Evolutionary conservation across 768 basidiomycete genomes (phyloP).

Genomic region (Tubosaeta sp.): DNA sequence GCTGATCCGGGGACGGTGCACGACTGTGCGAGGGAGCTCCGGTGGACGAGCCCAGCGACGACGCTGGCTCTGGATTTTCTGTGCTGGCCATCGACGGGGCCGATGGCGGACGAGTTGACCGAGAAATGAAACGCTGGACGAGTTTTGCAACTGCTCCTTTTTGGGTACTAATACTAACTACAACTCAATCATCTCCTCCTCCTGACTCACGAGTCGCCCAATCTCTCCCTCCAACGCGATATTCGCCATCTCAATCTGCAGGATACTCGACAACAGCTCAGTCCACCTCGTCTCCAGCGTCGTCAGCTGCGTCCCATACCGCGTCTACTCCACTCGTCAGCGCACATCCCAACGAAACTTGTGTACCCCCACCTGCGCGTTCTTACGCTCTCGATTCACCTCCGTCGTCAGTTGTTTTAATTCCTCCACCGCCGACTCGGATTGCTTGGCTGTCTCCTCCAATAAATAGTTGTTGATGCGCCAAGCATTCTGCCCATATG

Average conservation of each 20-base stretch:
- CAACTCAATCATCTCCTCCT: conserved; percentile 54
- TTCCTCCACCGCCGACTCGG: conserved; percentile 71
- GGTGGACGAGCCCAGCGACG: conserved; percentile 14
- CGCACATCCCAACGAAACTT: background rate
- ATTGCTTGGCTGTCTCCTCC: conserved; percentile 68
- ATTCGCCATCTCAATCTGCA: conserved; percentile 96
- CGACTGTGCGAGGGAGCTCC: conserved; percentile 7
- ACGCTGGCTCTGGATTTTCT: conserved; percentile 45
- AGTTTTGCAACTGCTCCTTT: conserved; percentile 18
- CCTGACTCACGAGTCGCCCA: conserved; percentile 50
- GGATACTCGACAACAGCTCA: conserved; percentile 80
- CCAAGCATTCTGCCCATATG: conserved; percentile 89
- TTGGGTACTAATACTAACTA: conserved; percentile 16
- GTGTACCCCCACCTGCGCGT: conserved; percentile 56
- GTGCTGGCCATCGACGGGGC: conserved; percentile 82
- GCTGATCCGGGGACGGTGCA: conserved; percentile 14
- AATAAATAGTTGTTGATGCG: conserved; percentile 86
- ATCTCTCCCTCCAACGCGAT: conserved; percentile 83
- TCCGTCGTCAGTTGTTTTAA: conserved; percentile 75
- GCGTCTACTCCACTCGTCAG: conserved; percentile 47
- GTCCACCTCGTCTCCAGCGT: conserved; percentile 88
- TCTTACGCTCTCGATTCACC: conserved; percentile 86
- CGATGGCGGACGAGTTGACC: conserved; percentile 10
- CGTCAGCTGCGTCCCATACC: conserved; percentile 73
- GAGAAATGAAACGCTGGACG: background rate